Percentiles rank a stretch among this genome's conserved stretches.
These are phyloP conservation scores for Omphalotus olearius DNA, from an alignment of 1,284 basidiomycete species.

Conservation along the genomic window DNA sequence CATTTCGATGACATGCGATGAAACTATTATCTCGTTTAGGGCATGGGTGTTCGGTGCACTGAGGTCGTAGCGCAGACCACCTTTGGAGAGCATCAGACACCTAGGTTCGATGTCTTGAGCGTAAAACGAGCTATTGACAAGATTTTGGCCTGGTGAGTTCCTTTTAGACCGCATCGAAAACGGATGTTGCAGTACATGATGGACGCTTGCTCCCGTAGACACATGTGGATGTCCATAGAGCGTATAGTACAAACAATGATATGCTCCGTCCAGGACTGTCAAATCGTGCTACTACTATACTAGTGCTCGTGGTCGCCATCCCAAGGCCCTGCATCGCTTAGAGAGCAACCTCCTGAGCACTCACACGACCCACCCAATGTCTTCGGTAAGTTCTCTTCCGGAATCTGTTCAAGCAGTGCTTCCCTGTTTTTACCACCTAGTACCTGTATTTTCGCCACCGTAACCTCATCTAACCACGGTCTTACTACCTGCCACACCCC, in stretches of 20 bases:
- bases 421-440: constrained; percentile 60
- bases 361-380: constrained; percentile 83
- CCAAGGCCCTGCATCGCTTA: constrained; percentile 14
- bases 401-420: constrained; percentile 73
- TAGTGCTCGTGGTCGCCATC: not conserved
- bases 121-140: constrained; percentile 45
- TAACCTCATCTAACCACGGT: constrained; percentile 93
- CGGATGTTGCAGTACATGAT: too few relatives aligned
- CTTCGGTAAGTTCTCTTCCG: constrained; percentile 76
- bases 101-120: constrained; percentile 47
- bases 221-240: too few relatives aligned
- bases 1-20: not conserved
- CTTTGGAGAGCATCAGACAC: constrained; percentile 21
- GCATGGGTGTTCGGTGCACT: constrained; percentile 34
- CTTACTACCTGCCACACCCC: constrained; percentile 90
- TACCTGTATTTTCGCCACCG: constrained; percentile 90
- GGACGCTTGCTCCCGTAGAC: too few relatives aligned
- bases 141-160: constrained; percentile 28
- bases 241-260: too few relatives aligned
- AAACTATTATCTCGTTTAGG: not conserved
- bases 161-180: too few relatives aligned
- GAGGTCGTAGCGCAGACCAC: constrained; percentile 29
- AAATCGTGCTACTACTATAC: too few relatives aligned
- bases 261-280: too few relatives aligned
- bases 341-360: constrained; percentile 38